Evolutionary conservation across 495 filamentous ascomycete species (phyloP), one percentile per base, ranked within the genome.

Genomic region (Lentithecium fluviatile): DNA sequence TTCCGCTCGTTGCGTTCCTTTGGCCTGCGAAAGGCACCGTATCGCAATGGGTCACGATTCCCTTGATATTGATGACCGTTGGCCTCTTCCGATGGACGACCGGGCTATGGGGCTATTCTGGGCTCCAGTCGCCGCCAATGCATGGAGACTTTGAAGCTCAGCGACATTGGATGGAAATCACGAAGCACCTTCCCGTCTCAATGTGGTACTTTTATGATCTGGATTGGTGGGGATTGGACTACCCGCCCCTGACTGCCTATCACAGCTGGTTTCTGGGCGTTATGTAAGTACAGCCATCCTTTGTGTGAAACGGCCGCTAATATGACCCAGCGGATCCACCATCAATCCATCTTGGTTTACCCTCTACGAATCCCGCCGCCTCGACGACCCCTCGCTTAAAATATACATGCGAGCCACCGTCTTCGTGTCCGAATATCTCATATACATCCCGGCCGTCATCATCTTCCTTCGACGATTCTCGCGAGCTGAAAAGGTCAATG

Each of bases 171-270:
- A 97, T 97, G 93, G 94, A 97, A 68, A 81, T 97, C 62, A 96
- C 95, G 1, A 87, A 82, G 13, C 84, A 94, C 58, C 79, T 98
- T 3, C 95, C 94, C 8, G 79, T 95, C 40, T 89, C 88, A 4
- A 88, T 94, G 69, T 98, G 94, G 95, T 97, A 98, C 73, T 95
- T 92, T 69, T 90, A 97, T 74, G 91, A 98, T 70, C 75, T 97
- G 53, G 79, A 93, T 65, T 98, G 95, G 85, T 98, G 94, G 94
- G 94, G 94, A 0, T 80, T 98, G 56, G 94, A 98, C 71, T 98
- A 98, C 71, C 94, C 94, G 42, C 94, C 94, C 32, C 82, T 98
- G 78, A 97, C 94, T 15, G 94, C 94, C 49, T 97, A 97, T 72
- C 94, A 98, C 73, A 96, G 91, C 78, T 97, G 91, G 94, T 69